Evolutionary conservation across 2,329 filamentous ascomycete species (phyloP).

Genomic region (Phoma sp.): DNA sequence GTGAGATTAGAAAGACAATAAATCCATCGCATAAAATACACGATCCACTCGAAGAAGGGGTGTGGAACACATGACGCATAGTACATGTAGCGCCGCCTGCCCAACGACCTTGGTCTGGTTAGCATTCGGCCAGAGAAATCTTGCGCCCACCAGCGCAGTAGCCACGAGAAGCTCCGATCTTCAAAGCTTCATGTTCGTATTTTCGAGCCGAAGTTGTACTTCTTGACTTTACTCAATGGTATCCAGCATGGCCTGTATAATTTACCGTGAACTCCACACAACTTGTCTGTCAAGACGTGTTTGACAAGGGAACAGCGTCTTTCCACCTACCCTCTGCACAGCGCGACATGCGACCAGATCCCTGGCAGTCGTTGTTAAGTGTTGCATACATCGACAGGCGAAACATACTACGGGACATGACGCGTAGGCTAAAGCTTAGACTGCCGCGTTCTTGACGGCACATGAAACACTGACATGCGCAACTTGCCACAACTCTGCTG

Average conservation of each 20-base stretch:
- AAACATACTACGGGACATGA: constrained; percentile 31
- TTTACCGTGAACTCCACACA: background rate
- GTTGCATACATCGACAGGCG: constrained; percentile 12
- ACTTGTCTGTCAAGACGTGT: background rate
- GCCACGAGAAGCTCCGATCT: too few species aligned
- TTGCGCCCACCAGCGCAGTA: background rate
- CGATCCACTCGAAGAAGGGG: background rate
- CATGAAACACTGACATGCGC: constrained; percentile 36
- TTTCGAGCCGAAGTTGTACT: too few species aligned
- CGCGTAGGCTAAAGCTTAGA: constrained; percentile 26
- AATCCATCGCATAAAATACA: background rate
- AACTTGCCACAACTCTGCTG: background rate
- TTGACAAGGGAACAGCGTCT: background rate
- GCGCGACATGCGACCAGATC: background rate
- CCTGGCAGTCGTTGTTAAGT: background rate
- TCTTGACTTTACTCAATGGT: too few species aligned
- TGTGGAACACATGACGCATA: background rate
- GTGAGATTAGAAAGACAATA: background rate
- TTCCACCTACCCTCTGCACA: background rate
- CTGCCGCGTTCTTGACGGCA: constrained; percentile 16
- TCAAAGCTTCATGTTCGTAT: too few species aligned
- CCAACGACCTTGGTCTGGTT: background rate
- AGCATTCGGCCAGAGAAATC: background rate
- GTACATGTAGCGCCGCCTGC: background rate
- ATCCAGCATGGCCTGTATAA: too few species aligned